Base-by-base conservation (phyloP, 495 filamentous ascomycete genomes). In the Aspergillus coremiiformis region DNA sequence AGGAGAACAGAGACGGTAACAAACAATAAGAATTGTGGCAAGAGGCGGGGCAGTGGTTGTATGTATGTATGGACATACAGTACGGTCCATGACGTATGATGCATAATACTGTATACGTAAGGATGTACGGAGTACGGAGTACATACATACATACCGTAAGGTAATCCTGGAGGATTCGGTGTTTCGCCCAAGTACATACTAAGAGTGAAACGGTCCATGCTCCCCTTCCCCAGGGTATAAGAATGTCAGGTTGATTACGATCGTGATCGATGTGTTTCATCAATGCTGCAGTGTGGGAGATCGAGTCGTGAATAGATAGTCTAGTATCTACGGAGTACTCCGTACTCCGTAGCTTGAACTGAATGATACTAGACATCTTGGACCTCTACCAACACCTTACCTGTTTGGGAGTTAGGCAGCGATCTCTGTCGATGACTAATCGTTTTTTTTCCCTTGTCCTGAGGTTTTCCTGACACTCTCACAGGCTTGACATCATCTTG, bases 11-110 rank as follows among this genome's bases (percentile, higher is more conserved):
- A 49, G 30, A 29, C n/a, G 39, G 27, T 49, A 54, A 44, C 39
- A 33, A 55, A 53, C 20, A 17, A 41, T 3, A 35, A 14, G 29
- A 32, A 35, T n/a, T 23, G 44, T 33, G 37, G 39, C 39, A 37
- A 44, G 24, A 30, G 35, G 56, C 51, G 51, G 56, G 56, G 56
- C 33, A 44, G 23, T 33, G 47, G 51, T 41, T 44, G 51, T 53
- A 53, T n/a, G 39, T 39, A n/a, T 11, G n/a, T 17, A n/a, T 19
- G n/a, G 33, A 4, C 32, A n/a, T 12, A 15, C 15, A 9, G 27
- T n/a, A n/a, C n/a, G n/a, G n/a, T n/a, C n/a, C n/a, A n/a, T n/a
- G n/a, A n/a, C n/a, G n/a, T n/a, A n/a, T n/a, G n/a, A n/a, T n/a
- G n/a, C n/a, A n/a, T n/a, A n/a, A n/a, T n/a, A n/a, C n/a, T n/a